Base-by-base conservation (phyloP, 108 stramenopile species). In the Discostella stelligeroides region DNA sequence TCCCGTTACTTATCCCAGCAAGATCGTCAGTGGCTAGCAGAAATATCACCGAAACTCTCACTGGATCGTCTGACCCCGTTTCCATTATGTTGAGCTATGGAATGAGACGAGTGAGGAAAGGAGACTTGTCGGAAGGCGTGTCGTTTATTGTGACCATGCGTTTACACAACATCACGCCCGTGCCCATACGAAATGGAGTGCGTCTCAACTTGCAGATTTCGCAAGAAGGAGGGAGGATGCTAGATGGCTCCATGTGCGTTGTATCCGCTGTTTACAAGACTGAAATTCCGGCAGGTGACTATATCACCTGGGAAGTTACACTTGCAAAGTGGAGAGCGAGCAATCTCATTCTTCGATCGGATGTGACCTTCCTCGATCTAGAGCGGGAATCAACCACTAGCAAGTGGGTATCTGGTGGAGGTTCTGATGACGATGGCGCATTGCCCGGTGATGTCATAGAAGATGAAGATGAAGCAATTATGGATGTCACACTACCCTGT, bases 211-310 rank as follows among this genome's bases (percentile, higher is more conserved):
- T 84, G 54, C 72, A 60, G 20, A 50, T 47, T 57, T 61, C 57
- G 37, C 49, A 68, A 11, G 73, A 70, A 3, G 57, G 57, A 15
- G 39, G 38, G 20, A 58, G 18, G 15, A 38, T 30, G 51, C 15
- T 71, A 25, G 61, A 72, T 55, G 61, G 67, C 42, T 68, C 78
- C n/a, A 38, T 64, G 11, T 60, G 48, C n/a, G 78, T 78, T 5
- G 58, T 86, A 24, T 50, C 70, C 13, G 58, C 80, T 7, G 46
- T 80, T 12, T 89, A 84, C 75, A 80, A 80, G 38, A 53, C 72
- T 10, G 85, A 82, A 76, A 72, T 93, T 25, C 69, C 73, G 40
- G 77, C 85, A 63, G 89, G 88, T 0, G 92, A 93, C 49, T 83
- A 75, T 47, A 21, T 90, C 29, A 83, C 85, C 4, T 93, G 89